Percentiles rank a stretch among this genome's conserved stretches.
These are phyloP conservation scores for Eutrema yunnanense DNA, from an alignment of 345 rosid genomes.

Conservation along the genomic window DNA sequence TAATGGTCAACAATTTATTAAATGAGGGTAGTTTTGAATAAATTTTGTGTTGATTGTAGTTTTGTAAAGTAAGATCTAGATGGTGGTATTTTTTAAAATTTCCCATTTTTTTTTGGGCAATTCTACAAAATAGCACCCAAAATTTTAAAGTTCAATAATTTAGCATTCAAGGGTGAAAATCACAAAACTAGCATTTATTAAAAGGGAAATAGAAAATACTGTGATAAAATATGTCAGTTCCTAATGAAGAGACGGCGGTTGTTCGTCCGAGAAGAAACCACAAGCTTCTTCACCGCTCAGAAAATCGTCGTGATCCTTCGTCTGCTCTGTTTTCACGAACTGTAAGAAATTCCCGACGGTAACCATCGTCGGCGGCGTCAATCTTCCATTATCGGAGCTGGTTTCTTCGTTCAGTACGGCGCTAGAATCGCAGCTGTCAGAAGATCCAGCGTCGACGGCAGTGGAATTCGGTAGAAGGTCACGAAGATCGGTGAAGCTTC, in stretches of 20 bases:
- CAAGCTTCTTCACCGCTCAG: constrained; percentile 71
- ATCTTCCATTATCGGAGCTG: constrained; percentile 43
- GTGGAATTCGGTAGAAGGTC: constrained; percentile 37
- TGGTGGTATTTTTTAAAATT: no score
- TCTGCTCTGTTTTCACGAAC: constrained; percentile 64
- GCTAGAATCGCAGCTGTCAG: constrained; percentile 76
- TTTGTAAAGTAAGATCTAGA: no score
- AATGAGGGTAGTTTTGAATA: no score
- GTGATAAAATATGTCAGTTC: no score
- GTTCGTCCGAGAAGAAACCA: constrained; percentile 85
- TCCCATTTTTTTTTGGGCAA: no score
- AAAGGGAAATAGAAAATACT: no score
- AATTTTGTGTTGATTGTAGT: no score
- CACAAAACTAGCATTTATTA: no score
- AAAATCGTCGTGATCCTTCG: constrained; percentile 58
- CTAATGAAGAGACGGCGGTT: constrained; percentile 63
- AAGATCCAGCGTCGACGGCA: constrained; percentile 50
- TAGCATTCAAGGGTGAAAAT: no score
- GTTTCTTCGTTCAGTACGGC: constrained; percentile 69
- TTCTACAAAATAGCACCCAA: no score
- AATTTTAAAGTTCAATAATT: no score
- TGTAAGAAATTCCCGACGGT: constrained; percentile 26
- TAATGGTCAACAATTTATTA: no score
- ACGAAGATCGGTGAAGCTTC: constrained; percentile 40
- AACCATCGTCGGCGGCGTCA: constrained; percentile 27